Evolutionary conservation across 192 early-diverging fungal species (phyloP).

Genomic region (Coemansia sp.): DNA sequence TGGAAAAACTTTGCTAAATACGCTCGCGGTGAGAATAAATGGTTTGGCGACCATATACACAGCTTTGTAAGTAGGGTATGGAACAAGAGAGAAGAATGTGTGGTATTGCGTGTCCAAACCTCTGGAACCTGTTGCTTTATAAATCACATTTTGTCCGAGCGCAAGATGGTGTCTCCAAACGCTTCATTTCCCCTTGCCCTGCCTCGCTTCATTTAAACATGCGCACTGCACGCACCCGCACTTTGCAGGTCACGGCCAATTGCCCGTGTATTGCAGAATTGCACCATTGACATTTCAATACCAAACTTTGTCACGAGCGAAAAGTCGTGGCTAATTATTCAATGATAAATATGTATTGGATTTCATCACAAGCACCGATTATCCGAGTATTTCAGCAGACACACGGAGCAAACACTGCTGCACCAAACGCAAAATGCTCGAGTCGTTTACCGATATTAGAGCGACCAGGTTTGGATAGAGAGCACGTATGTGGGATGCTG

Average conservation of each 20-base stretch:
- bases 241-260: not conserved
- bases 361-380: conserved; percentile 7
- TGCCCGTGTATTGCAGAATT: conserved; percentile 3
- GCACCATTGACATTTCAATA: not conserved
- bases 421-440: conserved; percentile 12
- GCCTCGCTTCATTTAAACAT: conserved; percentile 3
- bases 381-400: conserved; percentile 24
- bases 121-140: too few relatives aligned
- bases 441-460: conserved; percentile 24
- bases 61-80: too few relatives aligned
- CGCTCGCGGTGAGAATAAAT: not conserved
- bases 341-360: not conserved
- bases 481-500: conserved; percentile 30
- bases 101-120: not conserved
- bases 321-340: conserved; percentile 6
- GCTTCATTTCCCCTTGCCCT: too few relatives aligned
- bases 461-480: conserved; percentile 32
- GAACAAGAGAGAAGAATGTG: not conserved
- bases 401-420: conserved; percentile 35
- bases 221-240: not conserved
- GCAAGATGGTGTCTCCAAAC: not conserved
- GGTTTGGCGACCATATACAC: not conserved
- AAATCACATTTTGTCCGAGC: not conserved
- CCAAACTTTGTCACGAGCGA: conserved; percentile 1
- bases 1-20: not conserved